phyloP scores from a whole-genome alignment of 371 early-diverging fungal species.

The Apophysomyces variabilis region DNA sequence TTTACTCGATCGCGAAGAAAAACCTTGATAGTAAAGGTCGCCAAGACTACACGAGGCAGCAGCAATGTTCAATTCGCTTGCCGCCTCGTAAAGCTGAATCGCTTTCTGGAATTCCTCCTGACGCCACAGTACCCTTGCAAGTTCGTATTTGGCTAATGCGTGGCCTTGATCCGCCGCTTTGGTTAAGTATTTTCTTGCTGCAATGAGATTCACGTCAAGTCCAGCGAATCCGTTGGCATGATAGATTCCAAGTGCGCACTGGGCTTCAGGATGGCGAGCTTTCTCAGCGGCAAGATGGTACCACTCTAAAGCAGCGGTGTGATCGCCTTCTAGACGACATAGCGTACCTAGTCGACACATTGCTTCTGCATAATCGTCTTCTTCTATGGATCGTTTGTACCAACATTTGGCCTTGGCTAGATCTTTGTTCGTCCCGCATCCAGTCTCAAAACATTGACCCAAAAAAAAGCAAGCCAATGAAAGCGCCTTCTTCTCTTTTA shows the following conservation, averaged over 20 bases:
- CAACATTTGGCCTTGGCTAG: conserved; percentile 13
- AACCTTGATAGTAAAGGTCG: conserved; percentile 25
- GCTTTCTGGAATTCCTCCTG: conserved; percentile 22
- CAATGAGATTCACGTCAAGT: conserved; percentile 29
- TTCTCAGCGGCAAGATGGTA: conserved; percentile 19
- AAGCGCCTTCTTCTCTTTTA: not conserved
- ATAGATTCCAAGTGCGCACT: conserved; percentile 37
- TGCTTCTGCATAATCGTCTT: conserved; percentile 23
- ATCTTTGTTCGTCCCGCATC: conserved; percentile 14
- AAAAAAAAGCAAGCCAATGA: conserved; percentile 25
- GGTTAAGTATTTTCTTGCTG: conserved; percentile 33
- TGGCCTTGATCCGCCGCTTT: conserved; percentile 28
- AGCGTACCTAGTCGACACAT: conserved; percentile 33
- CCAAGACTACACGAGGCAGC: conserved; percentile 24
- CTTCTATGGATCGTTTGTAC: conserved; percentile 16
- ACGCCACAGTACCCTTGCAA: conserved; percentile 35
- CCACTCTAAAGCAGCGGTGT: conserved; percentile 15
- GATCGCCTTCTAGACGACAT: conserved; percentile 8
- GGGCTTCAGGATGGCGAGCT: conserved; percentile 27
- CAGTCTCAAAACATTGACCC: conserved; percentile 31
- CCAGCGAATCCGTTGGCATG: conserved; percentile 34
- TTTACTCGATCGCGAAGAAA: conserved; percentile 19
- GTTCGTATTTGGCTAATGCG: conserved; percentile 30
- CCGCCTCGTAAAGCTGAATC: conserved; percentile 29
- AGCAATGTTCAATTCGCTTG: conserved; percentile 19